phyloP scores from a whole-genome alignment of 306 rosid species.

The Malus fusca region DNA sequence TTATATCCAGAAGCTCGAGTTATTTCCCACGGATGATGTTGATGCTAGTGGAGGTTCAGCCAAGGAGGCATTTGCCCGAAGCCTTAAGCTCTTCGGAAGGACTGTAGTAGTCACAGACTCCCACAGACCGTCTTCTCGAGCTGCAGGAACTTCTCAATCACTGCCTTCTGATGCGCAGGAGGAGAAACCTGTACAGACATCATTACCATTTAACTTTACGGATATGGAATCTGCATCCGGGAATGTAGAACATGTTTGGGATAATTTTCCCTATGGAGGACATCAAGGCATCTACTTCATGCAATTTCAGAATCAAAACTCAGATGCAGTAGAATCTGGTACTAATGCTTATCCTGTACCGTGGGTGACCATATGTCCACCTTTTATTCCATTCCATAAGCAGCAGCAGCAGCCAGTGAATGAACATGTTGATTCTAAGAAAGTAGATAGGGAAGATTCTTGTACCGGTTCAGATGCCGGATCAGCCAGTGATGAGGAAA shows the following conservation, averaged over 20 bases:
- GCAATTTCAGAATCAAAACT: conserved; percentile 27
- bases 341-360: conserved; percentile 27
- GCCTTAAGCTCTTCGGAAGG: conserved; percentile 70
- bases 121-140: conserved; percentile 22
- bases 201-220: background rate
- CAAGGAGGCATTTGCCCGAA: conserved; percentile 33
- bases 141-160: conserved; percentile 17
- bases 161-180: background rate
- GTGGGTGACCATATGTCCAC: conserved; percentile 26
- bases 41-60: conserved; percentile 24
- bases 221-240: conserved; percentile 3
- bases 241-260: conserved; percentile 11
- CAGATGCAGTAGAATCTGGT: conserved; percentile 15
- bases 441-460: conserved; percentile 41
- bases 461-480: conserved; percentile 43
- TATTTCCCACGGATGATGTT: conserved; percentile 22
- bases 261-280: conserved; percentile 5
- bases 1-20: conserved; percentile 38
- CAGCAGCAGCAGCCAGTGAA: conserved; percentile 9
- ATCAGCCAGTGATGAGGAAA: conserved; percentile 28
- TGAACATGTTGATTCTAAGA: conserved; percentile 19
- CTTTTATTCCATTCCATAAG: conserved; percentile 18
- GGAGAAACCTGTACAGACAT: conserved; percentile 5
- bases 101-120: conserved; percentile 45
- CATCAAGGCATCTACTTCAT: conserved; percentile 14